Evolutionary conservation across 176 grass and related monocot species (phyloP).

Genomic region (Carex littledalei): DNA sequence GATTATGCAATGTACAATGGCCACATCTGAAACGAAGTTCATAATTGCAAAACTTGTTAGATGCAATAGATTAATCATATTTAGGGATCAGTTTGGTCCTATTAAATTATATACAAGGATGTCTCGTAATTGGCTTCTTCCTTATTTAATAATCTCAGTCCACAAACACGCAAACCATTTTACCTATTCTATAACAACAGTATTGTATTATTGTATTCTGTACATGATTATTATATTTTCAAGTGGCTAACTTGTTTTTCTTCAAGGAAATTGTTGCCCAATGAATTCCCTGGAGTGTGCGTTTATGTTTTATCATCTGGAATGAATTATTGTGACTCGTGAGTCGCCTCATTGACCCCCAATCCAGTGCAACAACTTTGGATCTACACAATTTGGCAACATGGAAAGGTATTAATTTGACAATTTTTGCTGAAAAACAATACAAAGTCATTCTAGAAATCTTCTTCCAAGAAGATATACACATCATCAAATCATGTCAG

Average conservation of each 20-base stretch:
- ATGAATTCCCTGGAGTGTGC: background rate
- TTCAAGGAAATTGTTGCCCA: conserved; percentile 2
- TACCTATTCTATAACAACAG: background rate
- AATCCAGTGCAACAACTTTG: background rate
- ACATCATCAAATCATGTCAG: background rate
- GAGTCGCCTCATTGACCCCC: background rate
- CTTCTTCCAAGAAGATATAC: background rate
- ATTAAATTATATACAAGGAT: background rate
- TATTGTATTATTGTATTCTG: background rate
- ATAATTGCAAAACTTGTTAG: background rate
- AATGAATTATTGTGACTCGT: background rate
- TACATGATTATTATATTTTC: background rate
- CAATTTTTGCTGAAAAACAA: background rate
- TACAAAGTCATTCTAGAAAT: background rate
- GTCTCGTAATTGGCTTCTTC: background rate
- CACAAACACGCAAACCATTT: background rate
- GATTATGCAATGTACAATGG: background rate
- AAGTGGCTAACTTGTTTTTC: background rate
- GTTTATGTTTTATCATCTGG: background rate
- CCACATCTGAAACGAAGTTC: background rate
- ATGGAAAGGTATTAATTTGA: background rate
- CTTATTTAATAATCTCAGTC: background rate
- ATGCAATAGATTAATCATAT: conserved; percentile 5
- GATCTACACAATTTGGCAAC: background rate
- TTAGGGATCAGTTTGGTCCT: background rate